phyloP scores from a whole-genome alignment of 164 flowering plant genomes.

The Stephania japonica region DNA sequence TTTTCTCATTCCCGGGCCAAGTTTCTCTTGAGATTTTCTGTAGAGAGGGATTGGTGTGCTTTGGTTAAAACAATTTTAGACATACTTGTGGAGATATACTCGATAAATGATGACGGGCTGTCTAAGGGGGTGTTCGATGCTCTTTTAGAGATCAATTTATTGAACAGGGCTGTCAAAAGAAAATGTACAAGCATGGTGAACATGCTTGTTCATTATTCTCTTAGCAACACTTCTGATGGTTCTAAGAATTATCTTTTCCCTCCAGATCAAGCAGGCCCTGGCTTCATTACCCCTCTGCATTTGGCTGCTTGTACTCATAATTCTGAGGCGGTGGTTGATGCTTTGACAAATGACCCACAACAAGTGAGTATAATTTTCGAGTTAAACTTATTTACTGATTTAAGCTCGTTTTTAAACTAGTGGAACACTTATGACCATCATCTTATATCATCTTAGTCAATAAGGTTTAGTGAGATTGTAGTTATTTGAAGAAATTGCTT shows the following conservation, averaged over 20 bases:
- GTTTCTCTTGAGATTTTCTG: constrained; percentile 60
- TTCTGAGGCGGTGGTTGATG: constrained; percentile 60
- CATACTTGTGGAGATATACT: constrained; percentile 40
- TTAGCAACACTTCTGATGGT: constrained; percentile 16
- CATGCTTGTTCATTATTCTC: constrained; percentile 55
- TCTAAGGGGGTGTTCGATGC: constrained; percentile 36
- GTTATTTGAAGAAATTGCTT: constrained; percentile 18
- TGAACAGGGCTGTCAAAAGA: constrained; percentile 75
- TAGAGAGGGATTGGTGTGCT: constrained; percentile 65
- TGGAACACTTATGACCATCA: not conserved
- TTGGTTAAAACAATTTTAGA: constrained; percentile 63
- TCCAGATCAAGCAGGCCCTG: constrained; percentile 68
- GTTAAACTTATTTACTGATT: too few species aligned
- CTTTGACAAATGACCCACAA: constrained; percentile 72
- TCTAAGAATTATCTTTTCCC: constrained; percentile 50
- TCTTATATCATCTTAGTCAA: not conserved
- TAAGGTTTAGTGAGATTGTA: not conserved
- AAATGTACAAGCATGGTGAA: constrained; percentile 61
- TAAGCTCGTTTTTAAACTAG: not conserved
- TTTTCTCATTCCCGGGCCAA: constrained; percentile 53
- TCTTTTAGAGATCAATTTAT: constrained; percentile 57
- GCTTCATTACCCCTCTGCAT: constrained; percentile 82
- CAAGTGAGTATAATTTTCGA: constrained; percentile 34
- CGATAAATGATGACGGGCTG: constrained; percentile 26
- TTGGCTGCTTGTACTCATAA: constrained; percentile 68